These are phyloP conservation scores for Triticum timopheevii DNA, from an alignment of 176 grass and related monocot species.

Conservation along the genomic window DNA sequence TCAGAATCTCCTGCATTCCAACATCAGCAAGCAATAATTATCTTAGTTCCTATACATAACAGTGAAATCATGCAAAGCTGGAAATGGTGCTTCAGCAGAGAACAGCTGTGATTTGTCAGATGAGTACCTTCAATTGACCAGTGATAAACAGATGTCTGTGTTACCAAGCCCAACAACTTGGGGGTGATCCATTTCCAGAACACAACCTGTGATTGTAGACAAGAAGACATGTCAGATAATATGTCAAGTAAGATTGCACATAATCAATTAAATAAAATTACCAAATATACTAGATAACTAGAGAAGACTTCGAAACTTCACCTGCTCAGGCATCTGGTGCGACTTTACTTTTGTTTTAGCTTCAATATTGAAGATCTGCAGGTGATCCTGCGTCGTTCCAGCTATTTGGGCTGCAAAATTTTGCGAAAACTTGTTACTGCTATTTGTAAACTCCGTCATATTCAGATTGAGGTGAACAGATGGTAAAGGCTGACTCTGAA, in stretches of 20 bases:
- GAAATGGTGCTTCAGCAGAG: not conserved
- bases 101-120: not conserved
- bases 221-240: constrained; percentile 5
- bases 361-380: constrained; percentile 98
- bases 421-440: not conserved
- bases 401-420: constrained; percentile 82
- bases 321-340: constrained; percentile 97
- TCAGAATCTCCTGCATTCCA: constrained; percentile 69
- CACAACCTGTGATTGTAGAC: constrained; percentile 56
- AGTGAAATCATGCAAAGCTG: not conserved
- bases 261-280: not conserved
- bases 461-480: not conserved
- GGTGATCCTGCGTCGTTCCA: constrained; percentile 91
- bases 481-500: not conserved
- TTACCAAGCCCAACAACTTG: constrained; percentile 75
- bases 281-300: not conserved
- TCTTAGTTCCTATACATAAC: not conserved
- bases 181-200: constrained; percentile 99
- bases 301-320: not conserved
- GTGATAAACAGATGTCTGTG: constrained; percentile 87
- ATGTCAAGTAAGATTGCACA: not conserved
- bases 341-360: constrained; percentile 95
- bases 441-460: constrained; percentile 1
- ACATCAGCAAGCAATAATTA: constrained; percentile 4
- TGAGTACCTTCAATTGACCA: constrained; percentile 86